These are phyloP conservation scores for Pseudevernia furfuracea DNA, from an alignment of 495 filamentous ascomycete species.

Conservation along the genomic window DNA sequence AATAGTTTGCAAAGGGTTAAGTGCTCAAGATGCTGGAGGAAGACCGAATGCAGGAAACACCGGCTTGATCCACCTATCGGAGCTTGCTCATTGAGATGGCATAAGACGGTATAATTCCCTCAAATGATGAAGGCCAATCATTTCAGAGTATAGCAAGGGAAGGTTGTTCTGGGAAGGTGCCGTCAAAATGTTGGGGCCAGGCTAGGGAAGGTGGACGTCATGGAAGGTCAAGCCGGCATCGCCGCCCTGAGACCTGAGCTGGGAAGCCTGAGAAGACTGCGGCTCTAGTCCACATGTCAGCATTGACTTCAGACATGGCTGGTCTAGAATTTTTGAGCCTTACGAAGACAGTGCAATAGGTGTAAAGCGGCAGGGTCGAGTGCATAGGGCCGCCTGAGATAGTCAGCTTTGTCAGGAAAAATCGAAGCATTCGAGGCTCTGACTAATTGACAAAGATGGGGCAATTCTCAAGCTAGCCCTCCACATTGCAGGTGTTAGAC, in stretches of 20 bases:
- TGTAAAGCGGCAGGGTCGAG: neutral
- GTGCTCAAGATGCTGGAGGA: neutral
- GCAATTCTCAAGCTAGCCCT: constrained; percentile 6
- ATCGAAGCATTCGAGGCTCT: neutral
- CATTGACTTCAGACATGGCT: neutral
- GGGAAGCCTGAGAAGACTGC: neutral
- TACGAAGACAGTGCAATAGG: neutral
- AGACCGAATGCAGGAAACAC: neutral
- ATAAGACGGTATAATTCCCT: neutral
- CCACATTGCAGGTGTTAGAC: neutral
- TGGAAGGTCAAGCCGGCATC: neutral
- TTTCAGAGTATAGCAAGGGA: neutral
- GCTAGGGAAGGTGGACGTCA: neutral
- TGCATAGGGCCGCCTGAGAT: neutral
- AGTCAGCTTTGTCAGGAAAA: constrained; percentile 14
- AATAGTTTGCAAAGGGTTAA: neutral
- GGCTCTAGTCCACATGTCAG: neutral
- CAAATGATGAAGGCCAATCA: neutral
- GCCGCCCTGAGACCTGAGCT: neutral
- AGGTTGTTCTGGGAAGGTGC: neutral
- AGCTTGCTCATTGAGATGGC: neutral
- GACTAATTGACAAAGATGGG: constrained; percentile 12
- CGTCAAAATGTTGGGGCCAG: neutral
- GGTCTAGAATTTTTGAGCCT: neutral
- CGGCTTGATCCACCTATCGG: neutral